Evolutionary conservation across 1,284 basidiomycete species (phyloP), one percentile per base, ranked within the genome.

Genomic region (Rhodotorula sp.): DNA sequence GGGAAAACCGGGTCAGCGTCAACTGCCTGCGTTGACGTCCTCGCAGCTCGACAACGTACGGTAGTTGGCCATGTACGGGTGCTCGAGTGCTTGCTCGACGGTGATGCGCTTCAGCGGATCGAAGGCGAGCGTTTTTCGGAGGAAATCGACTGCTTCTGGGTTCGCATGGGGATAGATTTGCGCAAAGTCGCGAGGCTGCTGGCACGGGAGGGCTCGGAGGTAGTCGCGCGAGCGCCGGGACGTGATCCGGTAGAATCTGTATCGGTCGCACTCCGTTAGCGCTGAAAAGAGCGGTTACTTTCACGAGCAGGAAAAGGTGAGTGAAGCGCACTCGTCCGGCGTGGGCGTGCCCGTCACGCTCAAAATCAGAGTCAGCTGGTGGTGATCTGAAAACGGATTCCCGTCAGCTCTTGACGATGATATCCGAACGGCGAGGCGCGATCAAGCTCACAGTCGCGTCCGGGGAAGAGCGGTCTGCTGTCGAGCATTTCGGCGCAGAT

Each of bases 401-500:
- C 21, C 0, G 34, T 57, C 18, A 67, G 50, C 23, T 8, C 5
- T 7, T 14, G 60, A 15, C 2, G 1, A 3, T 21, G 45, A 6
- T 34, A 5, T 56, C 10, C 34, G 45, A 7, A 15, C 21, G 6
- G 10, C 8, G 8, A 34, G 2, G 48, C 5, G 19, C 31, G 21
- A 19, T 7, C 15, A 48, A 3, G 77, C 81, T 68, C 45, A 83
- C 81, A 98, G 83, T 98, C 95, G 28, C 93, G 88, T 21, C 95
- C 95, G 0, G 95, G 95, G 85, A 98, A 98, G 23, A 98, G 85
- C 0, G 95, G 94, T 78, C 93, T 91, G 31, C 93, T 91, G 5
- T 88, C 90, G 10, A 98, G 84, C 94, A 98, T 97, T 84, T 98
- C 95, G 3, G 93, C 95, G 47, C 97, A 86, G 80, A 98, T 97